These are phyloP conservation scores for Penicillium canescens DNA, from an alignment of 495 filamentous ascomycete genomes.

Conservation along the genomic window DNA sequence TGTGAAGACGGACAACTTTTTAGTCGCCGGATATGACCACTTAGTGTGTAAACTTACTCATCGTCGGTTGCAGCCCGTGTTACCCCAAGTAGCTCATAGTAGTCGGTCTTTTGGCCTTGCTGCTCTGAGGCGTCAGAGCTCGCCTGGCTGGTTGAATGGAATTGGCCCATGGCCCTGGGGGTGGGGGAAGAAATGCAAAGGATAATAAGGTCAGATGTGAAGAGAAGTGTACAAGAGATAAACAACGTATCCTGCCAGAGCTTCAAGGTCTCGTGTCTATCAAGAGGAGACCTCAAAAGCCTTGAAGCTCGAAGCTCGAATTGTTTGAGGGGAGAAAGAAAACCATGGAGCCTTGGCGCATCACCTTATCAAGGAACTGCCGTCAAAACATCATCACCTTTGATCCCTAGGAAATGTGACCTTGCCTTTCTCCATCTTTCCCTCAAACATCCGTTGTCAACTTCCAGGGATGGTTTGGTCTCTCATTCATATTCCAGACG, in stretches of 20 bases:
- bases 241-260: too few relatives aligned
- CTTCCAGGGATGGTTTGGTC: constrained; percentile 38
- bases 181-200: background rate
- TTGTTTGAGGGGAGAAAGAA: too few relatives aligned
- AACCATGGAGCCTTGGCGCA: too few relatives aligned
- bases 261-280: too few relatives aligned
- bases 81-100: constrained; percentile 86
- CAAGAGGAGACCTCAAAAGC: too few relatives aligned
- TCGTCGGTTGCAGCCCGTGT: constrained; percentile 73
- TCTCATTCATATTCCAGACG: constrained; percentile 62
- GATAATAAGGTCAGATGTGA: background rate
- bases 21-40: constrained; percentile 1
- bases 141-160: constrained; percentile 63
- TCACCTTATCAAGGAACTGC: too few relatives aligned
- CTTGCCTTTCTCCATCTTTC: background rate
- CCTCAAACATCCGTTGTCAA: background rate
- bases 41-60: constrained; percentile 61
- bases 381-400: background rate
- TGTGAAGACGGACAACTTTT: constrained; percentile 29
- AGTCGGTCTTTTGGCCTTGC: constrained; percentile 66
- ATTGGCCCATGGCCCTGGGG: constrained; percentile 66
- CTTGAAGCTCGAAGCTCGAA: too few relatives aligned
- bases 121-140: constrained; percentile 20
- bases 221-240: background rate
- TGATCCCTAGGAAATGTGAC: background rate